Percentiles rank a stretch among this genome's conserved stretches.
Evolutionary conservation across 2,329 filamentous ascomycete species (phyloP).

Genomic region (Atkinsonella hypoxylon): DNA sequence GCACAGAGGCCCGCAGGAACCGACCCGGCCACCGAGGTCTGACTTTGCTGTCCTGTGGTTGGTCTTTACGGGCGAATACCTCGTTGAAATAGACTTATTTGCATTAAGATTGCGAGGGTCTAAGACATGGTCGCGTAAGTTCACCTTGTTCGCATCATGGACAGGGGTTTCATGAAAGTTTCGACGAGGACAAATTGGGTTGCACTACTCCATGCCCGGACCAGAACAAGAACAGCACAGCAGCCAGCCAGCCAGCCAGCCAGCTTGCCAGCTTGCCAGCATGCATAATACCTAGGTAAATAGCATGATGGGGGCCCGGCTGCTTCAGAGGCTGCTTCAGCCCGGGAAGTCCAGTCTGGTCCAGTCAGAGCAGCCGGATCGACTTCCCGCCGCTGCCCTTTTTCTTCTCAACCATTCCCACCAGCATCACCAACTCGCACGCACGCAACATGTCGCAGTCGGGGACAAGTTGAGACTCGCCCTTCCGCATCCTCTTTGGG

Average conservation of each 20-base stretch:
- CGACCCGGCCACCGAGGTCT: not conserved
- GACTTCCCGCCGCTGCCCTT: not conserved
- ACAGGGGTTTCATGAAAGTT: not conserved
- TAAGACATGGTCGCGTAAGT: conserved; percentile 6
- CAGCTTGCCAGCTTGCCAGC: too few species aligned
- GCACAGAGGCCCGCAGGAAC: not conserved
- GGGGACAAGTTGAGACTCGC: not conserved
- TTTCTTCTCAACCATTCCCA: not conserved
- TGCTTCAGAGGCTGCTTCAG: too few species aligned
- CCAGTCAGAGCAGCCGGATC: not conserved
- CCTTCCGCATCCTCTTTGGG: not conserved
- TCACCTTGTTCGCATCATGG: not conserved
- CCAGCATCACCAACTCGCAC: not conserved
- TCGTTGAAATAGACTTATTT: conserved; percentile 10
- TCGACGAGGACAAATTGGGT: not conserved
- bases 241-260: too few species aligned
- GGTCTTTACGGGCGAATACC: conserved; percentile 3
- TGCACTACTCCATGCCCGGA: not conserved
- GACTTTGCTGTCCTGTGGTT: not conserved
- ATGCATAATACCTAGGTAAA: too few species aligned
- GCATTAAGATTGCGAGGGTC: conserved; percentile 10
- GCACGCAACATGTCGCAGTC: not conserved
- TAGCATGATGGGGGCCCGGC: not conserved
- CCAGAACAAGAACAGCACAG: not conserved
- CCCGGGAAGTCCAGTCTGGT: not conserved